Percentiles rank a stretch among this genome's conserved stretches.
Conservation (phyloP, 495 filamentous ascomycete genomes). For the Aspergillus biplanus region DNA sequence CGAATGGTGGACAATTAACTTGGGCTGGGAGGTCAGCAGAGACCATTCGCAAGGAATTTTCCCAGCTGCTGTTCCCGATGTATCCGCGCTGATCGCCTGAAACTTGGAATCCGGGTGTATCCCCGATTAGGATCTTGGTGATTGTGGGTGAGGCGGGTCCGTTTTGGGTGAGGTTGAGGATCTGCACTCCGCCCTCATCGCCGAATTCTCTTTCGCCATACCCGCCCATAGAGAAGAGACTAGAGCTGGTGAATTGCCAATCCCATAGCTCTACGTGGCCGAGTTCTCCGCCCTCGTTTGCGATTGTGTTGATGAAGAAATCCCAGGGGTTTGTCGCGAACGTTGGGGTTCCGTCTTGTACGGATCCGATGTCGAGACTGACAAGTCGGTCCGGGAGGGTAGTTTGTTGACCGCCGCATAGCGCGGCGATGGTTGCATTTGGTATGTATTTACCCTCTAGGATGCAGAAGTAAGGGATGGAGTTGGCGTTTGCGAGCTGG, state of each 20-base stretch:
- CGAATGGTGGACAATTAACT: neutral
- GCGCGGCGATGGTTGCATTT: neutral
- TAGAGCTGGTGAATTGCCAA: neutral
- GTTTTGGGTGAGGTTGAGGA: neutral
- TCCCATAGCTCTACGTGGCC: neutral
- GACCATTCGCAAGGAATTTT: neutral
- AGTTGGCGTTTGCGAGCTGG: neutral
- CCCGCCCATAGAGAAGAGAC: neutral
- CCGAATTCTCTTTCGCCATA: neutral
- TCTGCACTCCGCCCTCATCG: neutral
- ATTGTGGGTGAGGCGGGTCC: neutral
- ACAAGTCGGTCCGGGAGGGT: neutral
- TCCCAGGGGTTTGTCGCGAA: neutral
- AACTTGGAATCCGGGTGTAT: neutral
- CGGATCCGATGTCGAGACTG: neutral
- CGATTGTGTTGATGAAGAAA: neutral
- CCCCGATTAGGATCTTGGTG: neutral
- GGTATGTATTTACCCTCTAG: neutral
- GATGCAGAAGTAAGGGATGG: neutral
- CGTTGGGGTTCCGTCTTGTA: neutral
- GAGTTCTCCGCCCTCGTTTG: neutral
- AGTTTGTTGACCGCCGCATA: neutral
- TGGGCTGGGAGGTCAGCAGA: neutral
- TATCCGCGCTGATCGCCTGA: neutral
- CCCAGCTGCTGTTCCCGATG: neutral